Evolutionary conservation across 202 grass and related monocot genomes (phyloP), one percentile per base, ranked within the genome.

Genomic region (Digitaria exilis): DNA sequence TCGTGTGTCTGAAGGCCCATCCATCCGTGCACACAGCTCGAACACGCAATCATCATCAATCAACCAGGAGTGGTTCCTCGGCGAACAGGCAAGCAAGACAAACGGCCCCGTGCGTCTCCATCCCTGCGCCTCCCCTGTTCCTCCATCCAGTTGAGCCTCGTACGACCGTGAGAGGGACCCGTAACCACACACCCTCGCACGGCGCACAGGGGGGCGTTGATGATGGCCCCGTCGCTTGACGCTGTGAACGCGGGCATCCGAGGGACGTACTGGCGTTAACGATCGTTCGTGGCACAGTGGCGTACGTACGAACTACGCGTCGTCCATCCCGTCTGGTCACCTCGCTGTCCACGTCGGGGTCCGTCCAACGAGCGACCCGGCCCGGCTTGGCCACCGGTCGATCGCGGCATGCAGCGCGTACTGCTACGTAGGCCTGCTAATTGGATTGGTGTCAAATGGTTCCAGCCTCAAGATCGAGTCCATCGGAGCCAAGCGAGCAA

Each of bases 101-200:
- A 80, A 48, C 10, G 37, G 2, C 60, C 60, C 46, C 62, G 37
- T 44, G 32, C 55, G 41, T 57, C 49, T 14, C 76, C 5, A 19
- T 52, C 59, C 6, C 21, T 59, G 35, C 77, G 19, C 57, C 45
- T 26, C 25, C 8, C 15, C 41, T 78, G 75, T 32, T 49, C 2
- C 49, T 55, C 6, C 71, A 32, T 54, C 73, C 34, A 56, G n/a
- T n/a, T n/a, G 2, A 4, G 59, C 35, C 35, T 65, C 62, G 76
- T 85, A 71, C 76, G 52, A 16, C 44, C 26, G 7, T 43, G 70
- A 85, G 19, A 85, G 46, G 63, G 82, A 85, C 77, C 0, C 14
- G 42, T 5, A 29, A 54, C 76, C 52, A 62, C 68, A 2, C 58
- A 15, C 60, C 24, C 55, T 6, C 26, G 0, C 37, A 30, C 10